Conservation (phyloP, 139 green algal genomes). For the Closterium sp. region DNA sequence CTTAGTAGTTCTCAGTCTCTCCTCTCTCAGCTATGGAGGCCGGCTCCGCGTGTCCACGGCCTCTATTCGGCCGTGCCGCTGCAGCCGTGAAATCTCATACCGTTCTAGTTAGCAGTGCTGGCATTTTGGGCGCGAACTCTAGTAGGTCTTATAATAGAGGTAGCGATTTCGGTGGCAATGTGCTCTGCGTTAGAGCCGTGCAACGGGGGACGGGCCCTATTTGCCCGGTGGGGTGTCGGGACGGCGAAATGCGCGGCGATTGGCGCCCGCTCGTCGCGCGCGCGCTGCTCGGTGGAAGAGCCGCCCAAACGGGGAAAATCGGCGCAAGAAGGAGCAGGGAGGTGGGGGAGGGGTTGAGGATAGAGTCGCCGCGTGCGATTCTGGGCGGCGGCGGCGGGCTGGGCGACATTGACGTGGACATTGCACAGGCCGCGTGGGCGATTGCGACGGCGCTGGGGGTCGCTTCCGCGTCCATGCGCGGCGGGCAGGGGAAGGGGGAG, state of each 20-base stretch:
- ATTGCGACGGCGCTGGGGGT: neutral
- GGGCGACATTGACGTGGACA: neutral
- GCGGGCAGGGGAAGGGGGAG: neutral
- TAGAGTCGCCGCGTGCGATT: neutral
- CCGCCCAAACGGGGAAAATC: neutral
- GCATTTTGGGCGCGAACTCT: neutral
- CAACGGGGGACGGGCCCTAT: neutral
- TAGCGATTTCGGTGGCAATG: neutral
- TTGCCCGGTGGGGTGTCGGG: neutral
- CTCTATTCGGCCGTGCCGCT: neutral
- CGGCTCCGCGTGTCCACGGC: neutral
- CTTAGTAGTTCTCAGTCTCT: neutral
- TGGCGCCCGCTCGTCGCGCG: neutral
- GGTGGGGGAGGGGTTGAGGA: no score
- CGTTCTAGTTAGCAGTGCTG: neutral
- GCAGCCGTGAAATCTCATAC: neutral
- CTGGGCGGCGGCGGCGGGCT: no score
- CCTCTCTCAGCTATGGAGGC: neutral
- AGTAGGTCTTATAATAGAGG: neutral
- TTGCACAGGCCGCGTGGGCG: neutral
- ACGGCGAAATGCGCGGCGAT: neutral
- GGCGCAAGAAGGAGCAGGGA: no score
- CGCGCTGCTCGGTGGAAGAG: neutral
- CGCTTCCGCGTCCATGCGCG: neutral
- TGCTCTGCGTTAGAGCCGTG: neutral